Conservation (phyloP, 805 yeast genomes). For the Starmerella floris region DNA sequence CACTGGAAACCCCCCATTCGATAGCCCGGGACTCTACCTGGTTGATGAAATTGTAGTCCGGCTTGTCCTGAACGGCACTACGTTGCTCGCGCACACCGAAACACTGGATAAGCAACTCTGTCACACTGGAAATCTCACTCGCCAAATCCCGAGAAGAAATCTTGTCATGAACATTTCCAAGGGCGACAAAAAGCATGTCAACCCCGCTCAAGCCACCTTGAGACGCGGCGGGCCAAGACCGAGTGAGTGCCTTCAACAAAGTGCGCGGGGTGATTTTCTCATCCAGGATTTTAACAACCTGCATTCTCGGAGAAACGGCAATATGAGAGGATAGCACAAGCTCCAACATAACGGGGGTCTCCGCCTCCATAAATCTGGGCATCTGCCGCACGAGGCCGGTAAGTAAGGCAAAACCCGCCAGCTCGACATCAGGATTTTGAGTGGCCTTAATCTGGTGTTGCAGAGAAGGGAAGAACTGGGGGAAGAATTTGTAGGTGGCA, state of each 20-base stretch:
- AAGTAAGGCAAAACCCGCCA: conserved; percentile 56
- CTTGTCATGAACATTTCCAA: conserved; percentile 52
- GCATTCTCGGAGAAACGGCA: conserved; percentile 42
- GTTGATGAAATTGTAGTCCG: conserved; percentile 30
- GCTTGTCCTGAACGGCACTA: background rate
- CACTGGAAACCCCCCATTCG: conserved; percentile 57
- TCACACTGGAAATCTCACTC: conserved; percentile 51
- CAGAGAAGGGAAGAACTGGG: conserved; percentile 69
- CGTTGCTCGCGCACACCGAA: conserved; percentile 41
- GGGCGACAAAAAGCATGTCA: conserved; percentile 54
- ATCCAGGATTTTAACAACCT: conserved; percentile 42
- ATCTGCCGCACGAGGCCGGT: conserved; percentile 67
- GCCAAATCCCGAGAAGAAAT: conserved; percentile 66
- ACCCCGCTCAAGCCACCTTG: conserved; percentile 33
- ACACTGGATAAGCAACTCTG: conserved; percentile 52
- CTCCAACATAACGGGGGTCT: conserved; percentile 47
- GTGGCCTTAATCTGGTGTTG: conserved; percentile 31
- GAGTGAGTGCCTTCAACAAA: conserved; percentile 47
- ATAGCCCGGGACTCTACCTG: conserved; percentile 70
- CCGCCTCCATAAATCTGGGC: conserved; percentile 70
- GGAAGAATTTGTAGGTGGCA: conserved; percentile 69
- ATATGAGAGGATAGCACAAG: conserved; percentile 35
- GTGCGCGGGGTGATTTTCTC: conserved; percentile 54
- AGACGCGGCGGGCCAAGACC: conserved; percentile 42
- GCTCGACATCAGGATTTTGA: conserved; percentile 27